Percentiles rank a stretch among this genome's conserved stretches.
phyloP scores from a whole-genome alignment of 129 eudicot species.

The Lactuca saligna region DNA sequence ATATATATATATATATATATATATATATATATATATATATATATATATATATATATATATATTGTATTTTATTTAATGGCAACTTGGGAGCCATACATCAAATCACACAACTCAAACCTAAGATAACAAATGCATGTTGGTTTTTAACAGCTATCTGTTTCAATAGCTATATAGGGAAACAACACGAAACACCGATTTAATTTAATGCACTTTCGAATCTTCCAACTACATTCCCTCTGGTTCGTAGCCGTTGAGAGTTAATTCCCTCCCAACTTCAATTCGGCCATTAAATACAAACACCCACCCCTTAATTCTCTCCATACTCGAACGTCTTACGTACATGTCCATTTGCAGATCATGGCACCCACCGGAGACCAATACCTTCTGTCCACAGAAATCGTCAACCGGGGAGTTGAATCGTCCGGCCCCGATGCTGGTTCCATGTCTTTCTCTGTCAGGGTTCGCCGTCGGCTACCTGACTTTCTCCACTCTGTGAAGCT shows the following conservation, averaged over 20 bases:
- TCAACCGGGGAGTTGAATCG: slow-evolving; percentile 49
- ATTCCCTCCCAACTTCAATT: slow-evolving; percentile 15
- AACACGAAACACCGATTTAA: slow-evolving; percentile 7
- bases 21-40: no score
- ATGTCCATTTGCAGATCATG: slow-evolving; percentile 12
- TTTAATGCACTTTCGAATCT: slow-evolving; percentile 31
- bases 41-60: no score
- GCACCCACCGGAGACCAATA: slow-evolving; percentile 47
- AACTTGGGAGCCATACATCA: no score
- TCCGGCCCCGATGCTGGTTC: slow-evolving; percentile 59
- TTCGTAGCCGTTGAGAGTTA: slow-evolving; percentile 12
- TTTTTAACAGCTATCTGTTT: background rate
- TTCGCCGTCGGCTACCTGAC: slow-evolving; percentile 56
- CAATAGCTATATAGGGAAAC: background rate
- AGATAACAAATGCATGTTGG: slow-evolving; percentile 19
- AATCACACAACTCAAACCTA: no score
- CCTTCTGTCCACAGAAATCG: slow-evolving; percentile 64
- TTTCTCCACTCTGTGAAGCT: slow-evolving; percentile 62
- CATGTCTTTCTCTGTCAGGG: slow-evolving; percentile 59
- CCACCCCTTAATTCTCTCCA: background rate
- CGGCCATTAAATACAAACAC: slow-evolving; percentile 14
- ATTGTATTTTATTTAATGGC: no score
- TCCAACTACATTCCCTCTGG: slow-evolving; percentile 22
- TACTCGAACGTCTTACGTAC: background rate
- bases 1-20: no score